These are phyloP conservation scores for Coniella vitis DNA, from an alignment of 2,329 filamentous ascomycete species.

Conservation along the genomic window DNA sequence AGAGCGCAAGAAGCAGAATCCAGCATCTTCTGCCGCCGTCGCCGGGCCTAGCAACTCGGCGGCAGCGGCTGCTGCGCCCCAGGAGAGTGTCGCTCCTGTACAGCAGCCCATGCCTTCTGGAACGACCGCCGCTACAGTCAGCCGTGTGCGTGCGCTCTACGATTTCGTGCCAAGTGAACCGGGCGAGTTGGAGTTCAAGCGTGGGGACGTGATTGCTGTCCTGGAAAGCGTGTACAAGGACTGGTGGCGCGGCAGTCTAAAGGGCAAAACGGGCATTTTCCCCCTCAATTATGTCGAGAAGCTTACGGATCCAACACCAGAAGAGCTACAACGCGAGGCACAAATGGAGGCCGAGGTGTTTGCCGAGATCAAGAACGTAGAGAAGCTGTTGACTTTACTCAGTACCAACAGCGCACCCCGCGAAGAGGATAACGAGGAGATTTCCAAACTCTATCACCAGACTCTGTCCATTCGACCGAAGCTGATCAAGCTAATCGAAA, in stretches of 20 bases:
- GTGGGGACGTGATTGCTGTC: constrained; percentile 94
- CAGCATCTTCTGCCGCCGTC: constrained; percentile 29
- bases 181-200: constrained; percentile 91
- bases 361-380: constrained; percentile 57
- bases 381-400: constrained; percentile 74
- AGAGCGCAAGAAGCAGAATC: constrained; percentile 44
- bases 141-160: constrained; percentile 84
- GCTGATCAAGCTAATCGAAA: constrained; percentile 94
- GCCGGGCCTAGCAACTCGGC: constrained; percentile 19
- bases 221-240: constrained; percentile 98
- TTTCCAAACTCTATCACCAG: constrained; percentile 87
- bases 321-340: constrained; percentile 90
- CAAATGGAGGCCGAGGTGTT: constrained; percentile 80
- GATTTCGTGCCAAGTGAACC: constrained; percentile 93
- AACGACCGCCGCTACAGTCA: constrained; percentile 93
- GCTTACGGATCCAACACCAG: constrained; percentile 84
- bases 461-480: constrained; percentile 93
- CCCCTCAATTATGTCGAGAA: constrained; percentile 99
- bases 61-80: constrained; percentile 24
- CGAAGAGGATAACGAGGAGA: constrained; percentile 93
- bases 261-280: constrained; percentile 95
- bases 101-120: constrained; percentile 63
- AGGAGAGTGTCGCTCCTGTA: constrained; percentile 35
- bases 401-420: constrained; percentile 77
- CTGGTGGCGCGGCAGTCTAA: constrained; percentile 96